Conservation (phyloP, 306 rosid genomes). For the Sphenostylis stenocarpa region DNA sequence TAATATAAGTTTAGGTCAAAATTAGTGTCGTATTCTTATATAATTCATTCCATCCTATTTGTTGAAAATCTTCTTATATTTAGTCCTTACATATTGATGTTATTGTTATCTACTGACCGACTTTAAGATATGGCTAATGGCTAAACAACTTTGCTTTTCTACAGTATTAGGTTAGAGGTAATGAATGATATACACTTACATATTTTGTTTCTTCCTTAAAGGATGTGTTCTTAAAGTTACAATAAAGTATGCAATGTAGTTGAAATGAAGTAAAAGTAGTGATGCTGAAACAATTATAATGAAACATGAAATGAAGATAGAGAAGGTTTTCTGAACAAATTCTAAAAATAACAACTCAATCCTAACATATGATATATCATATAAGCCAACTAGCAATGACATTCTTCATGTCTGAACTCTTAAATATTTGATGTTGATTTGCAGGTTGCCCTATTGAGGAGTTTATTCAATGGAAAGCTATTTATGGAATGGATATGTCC, state of each 20-base stretch:
- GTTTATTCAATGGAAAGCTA: constrained; percentile 25
- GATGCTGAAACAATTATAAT: not conserved
- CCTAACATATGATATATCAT: not conserved
- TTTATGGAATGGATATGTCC: constrained; percentile 34
- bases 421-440: not conserved
- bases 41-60: too few relatives aligned
- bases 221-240: not conserved
- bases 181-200: not conserved
- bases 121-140: too few relatives aligned
- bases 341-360: not conserved
- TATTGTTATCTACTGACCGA: too few relatives aligned
- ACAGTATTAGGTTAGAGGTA: not conserved
- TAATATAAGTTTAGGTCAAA: too few relatives aligned
- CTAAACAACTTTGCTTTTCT: too few relatives aligned
- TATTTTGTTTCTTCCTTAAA: not conserved
- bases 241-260: not conserved
- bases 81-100: too few relatives aligned
- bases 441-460: constrained; percentile 25
- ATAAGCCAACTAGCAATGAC: not conserved
- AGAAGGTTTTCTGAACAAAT: not conserved
- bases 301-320: not conserved
- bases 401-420: not conserved
- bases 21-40: too few relatives aligned
- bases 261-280: not conserved
- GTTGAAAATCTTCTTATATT: too few relatives aligned